These are phyloP conservation scores for Starmera stellimalicola DNA, from an alignment of 1,139 yeast genomes.

Conservation along the genomic window DNA sequence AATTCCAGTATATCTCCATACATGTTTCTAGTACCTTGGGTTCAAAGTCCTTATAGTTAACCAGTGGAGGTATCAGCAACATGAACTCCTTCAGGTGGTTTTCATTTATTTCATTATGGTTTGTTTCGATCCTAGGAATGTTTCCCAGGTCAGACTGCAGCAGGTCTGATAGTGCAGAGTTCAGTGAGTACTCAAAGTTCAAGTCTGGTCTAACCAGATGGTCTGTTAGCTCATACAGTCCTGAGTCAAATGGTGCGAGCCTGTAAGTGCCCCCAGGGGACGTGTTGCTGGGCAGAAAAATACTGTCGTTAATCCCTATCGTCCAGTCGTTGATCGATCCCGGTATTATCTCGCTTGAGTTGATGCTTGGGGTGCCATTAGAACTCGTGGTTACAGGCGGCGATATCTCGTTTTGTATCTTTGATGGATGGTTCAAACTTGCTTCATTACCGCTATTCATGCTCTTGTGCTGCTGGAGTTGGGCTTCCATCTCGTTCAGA, in stretches of 20 bases:
- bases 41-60: conserved; percentile 4
- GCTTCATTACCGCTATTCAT: too few relatives aligned
- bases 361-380: too few relatives aligned
- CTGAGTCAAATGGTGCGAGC: not conserved
- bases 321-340: conserved; percentile 1
- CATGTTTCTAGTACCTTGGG: conserved; percentile 6
- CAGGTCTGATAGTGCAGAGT: conserved; percentile 3
- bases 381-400: too few relatives aligned
- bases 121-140: conserved; percentile 3
- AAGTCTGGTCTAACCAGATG: conserved; percentile 3
- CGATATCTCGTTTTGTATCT: too few relatives aligned
- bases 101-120: conserved; percentile 2
- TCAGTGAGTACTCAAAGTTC: conserved; percentile 4
- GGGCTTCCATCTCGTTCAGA: too few relatives aligned
- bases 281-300: not conserved
- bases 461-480: too few relatives aligned
- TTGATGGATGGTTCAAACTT: too few relatives aligned
- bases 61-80: conserved; percentile 1
- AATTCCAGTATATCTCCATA: conserved; percentile 32
- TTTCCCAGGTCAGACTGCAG: conserved; percentile 5
- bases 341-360: too few relatives aligned
- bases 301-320: conserved; percentile 4
- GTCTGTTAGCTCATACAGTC: conserved; percentile 3
- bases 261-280: not conserved
- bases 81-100: conserved; percentile 2